Conservation (phyloP, 371 early-diverging fungal species). For the Mortierella polycephala region DNA sequence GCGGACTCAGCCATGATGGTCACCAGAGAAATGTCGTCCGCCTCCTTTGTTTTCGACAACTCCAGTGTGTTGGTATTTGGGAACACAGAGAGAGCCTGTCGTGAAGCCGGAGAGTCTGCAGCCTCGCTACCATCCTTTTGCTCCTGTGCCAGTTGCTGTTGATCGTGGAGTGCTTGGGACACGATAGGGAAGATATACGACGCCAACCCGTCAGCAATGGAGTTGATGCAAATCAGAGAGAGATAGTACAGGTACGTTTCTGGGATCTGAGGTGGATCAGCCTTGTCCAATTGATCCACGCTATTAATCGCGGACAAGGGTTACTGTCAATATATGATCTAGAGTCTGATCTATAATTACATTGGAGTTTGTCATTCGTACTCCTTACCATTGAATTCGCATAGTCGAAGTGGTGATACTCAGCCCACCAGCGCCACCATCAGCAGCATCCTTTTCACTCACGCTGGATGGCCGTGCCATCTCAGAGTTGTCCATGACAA, state of each 20-base stretch:
- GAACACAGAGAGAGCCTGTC: slow-evolving; percentile 23
- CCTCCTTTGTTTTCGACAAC: slow-evolving; percentile 45
- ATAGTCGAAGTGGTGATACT: slow-evolving; percentile 66
- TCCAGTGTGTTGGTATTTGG: slow-evolving; percentile 44
- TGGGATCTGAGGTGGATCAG: slow-evolving; percentile 89
- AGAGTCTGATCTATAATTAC: neutral
- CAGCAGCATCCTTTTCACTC: slow-evolving; percentile 38
- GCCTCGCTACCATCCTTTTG: slow-evolving; percentile 12
- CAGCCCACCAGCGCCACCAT: slow-evolving; percentile 53
- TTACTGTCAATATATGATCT: neutral
- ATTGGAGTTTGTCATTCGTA: neutral
- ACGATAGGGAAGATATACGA: slow-evolving; percentile 72
- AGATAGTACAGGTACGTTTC: slow-evolving; percentile 89
- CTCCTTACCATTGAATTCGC: slow-evolving; percentile 78
- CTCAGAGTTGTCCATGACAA: slow-evolving; percentile 57
- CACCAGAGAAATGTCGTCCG: slow-evolving; percentile 72
- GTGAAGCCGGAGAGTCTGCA: slow-evolving; percentile 8
- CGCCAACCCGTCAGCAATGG: slow-evolving; percentile 80
- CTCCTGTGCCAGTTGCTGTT: slow-evolving; percentile 28
- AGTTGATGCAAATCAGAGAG: slow-evolving; percentile 73
- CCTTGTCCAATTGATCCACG: slow-evolving; percentile 92
- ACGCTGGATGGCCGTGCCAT: slow-evolving; percentile 19
- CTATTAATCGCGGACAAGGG: slow-evolving; percentile 36
- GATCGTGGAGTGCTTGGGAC: slow-evolving; percentile 54
- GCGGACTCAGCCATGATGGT: slow-evolving; percentile 85